Percentiles rank a stretch among this genome's conserved stretches.
Evolutionary conservation across 2,329 filamentous ascomycete species (phyloP).

Genomic region (Atkinsonella hypoxylon): DNA sequence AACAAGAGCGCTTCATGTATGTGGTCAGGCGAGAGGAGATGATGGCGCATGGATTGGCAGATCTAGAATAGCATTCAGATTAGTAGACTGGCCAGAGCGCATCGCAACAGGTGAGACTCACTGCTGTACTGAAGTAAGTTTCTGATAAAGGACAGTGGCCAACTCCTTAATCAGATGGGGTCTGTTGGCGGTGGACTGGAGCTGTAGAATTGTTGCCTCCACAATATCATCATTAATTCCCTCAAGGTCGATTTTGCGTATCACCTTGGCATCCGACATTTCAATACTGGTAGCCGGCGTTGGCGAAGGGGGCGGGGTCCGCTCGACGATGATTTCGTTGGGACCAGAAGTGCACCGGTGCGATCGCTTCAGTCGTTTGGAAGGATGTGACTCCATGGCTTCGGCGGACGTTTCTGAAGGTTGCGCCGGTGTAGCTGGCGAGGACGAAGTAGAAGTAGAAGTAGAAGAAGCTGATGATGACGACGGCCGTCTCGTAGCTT

Average conservation of each 20-base stretch:
- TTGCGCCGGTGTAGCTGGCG: conserved; percentile 12
- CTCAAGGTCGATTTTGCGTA: conserved; percentile 47
- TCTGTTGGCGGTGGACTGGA: conserved; percentile 81
- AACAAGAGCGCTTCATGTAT: conserved; percentile 77
- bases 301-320: conserved; percentile 51
- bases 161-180: conserved; percentile 94
- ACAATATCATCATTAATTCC: conserved; percentile 93
- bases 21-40: conserved; percentile 84
- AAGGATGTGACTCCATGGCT: conserved; percentile 27
- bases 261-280: conserved; percentile 13
- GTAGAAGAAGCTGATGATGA: conserved; percentile 18
- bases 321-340: conserved; percentile 62
- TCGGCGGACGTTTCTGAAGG: conserved; percentile 18
- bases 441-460: conserved; percentile 16
- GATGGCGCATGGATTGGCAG: conserved; percentile 88
- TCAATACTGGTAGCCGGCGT: conserved; percentile 17
- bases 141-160: conserved; percentile 62
- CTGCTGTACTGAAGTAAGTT: conserved; percentile 81
- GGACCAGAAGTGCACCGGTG: conserved; percentile 39
- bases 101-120: conserved; percentile 41
- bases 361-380: conserved; percentile 68
- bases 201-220: conserved; percentile 73
- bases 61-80: conserved; percentile 42
- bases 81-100: background rate
- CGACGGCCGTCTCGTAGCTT: conserved; percentile 18